These are phyloP conservation scores for Lactarius sanguifluus DNA, from an alignment of 768 basidiomycete genomes.

Conservation along the genomic window DNA sequence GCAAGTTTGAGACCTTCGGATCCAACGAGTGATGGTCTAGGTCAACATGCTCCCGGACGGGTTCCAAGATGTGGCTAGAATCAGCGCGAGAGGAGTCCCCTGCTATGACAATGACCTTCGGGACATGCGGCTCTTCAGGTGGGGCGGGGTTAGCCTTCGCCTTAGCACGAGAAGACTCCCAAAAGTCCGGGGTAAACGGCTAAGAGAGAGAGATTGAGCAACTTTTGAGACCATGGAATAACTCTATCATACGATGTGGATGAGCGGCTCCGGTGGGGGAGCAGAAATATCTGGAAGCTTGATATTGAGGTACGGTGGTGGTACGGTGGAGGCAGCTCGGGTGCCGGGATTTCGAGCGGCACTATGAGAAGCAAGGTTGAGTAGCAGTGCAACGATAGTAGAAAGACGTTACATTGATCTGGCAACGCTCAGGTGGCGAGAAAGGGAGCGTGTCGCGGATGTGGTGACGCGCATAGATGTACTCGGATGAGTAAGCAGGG, in stretches of 20 bases:
- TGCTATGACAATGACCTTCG: slow-evolving; percentile 53
- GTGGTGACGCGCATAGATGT: not conserved
- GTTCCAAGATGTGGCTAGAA: slow-evolving; percentile 45
- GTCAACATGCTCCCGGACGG: slow-evolving; percentile 28
- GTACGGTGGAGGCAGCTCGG: slow-evolving; percentile 28
- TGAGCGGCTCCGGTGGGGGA: slow-evolving; percentile 43
- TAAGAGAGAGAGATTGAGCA: slow-evolving; percentile 33
- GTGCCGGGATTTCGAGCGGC: slow-evolving; percentile 32
- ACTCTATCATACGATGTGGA: slow-evolving; percentile 57
- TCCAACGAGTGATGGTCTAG: slow-evolving; percentile 21
- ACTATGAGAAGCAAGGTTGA: slow-evolving; percentile 32
- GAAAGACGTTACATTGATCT: not conserved
- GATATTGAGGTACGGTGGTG: slow-evolving; percentile 44
- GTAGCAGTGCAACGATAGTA: not conserved
- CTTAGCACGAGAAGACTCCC: slow-evolving; percentile 48
- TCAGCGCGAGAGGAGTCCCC: slow-evolving; percentile 49
- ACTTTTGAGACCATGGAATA: slow-evolving; percentile 15
- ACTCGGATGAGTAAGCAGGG: not conserved
- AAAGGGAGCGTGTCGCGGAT: not conserved
- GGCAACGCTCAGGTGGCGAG: not conserved
- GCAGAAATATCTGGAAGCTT: slow-evolving; percentile 56
- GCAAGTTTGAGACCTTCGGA: slow-evolving; percentile 22
- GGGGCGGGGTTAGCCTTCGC: slow-evolving; percentile 32
- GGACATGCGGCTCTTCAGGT: slow-evolving; percentile 34
- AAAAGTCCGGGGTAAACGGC: slow-evolving; percentile 63